Evolutionary conservation across 2,329 filamentous ascomycete species (phyloP).

Genomic region (Cryphonectria radicalis): DNA sequence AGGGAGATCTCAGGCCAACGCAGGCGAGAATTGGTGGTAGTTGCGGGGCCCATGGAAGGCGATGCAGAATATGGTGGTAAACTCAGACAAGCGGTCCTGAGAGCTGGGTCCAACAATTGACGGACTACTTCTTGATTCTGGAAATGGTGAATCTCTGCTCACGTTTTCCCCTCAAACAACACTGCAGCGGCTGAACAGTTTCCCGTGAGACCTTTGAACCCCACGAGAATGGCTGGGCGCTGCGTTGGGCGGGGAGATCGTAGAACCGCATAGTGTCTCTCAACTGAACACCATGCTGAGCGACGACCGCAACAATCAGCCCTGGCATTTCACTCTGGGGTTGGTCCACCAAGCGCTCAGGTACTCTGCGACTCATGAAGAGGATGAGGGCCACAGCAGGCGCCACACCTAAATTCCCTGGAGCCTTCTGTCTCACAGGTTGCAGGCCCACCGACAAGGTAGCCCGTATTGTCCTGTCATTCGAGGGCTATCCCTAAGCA

Average conservation of each 20-base stretch:
- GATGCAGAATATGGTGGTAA: neutral
- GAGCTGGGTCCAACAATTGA: neutral
- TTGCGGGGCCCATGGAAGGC: neutral
- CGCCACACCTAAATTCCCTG: constrained; percentile 27
- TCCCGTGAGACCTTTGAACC: neutral
- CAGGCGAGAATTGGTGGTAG: constrained; percentile 2
- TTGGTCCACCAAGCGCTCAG: neutral
- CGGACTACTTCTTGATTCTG: neutral
- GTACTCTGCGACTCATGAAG: constrained; percentile 17
- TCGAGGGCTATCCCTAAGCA: constrained; percentile 11
- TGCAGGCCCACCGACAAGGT: constrained; percentile 11
- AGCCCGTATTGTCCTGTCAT: constrained; percentile 12
- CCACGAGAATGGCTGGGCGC: neutral
- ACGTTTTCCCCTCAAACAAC: neutral
- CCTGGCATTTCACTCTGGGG: neutral
- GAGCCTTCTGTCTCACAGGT: constrained; percentile 21
- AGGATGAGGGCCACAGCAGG: constrained; percentile 20
- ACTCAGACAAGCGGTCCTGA: neutral
- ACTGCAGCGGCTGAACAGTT: neutral
- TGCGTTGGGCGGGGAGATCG: neutral
- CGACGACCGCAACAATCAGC: neutral
- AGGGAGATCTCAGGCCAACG: constrained; percentile 18
- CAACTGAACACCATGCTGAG: neutral
- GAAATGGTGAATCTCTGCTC: neutral
- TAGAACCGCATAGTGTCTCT: neutral